Conservation (phyloP, 2,329 filamentous ascomycete species). For the Talaromyces sp. region DNA sequence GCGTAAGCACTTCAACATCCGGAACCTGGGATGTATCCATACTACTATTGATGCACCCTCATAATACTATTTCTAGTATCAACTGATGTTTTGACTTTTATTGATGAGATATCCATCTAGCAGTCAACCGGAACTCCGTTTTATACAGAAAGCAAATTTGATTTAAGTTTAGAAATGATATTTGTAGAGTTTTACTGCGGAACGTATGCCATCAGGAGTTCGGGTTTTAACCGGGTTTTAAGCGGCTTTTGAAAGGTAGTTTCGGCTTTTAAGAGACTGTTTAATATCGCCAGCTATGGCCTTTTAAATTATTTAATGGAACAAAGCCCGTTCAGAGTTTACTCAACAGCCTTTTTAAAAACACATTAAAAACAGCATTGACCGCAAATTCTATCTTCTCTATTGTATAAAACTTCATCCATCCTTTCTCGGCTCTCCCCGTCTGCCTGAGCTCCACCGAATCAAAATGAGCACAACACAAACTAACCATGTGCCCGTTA, state of each 20-base stretch:
- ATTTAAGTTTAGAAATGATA: not conserved
- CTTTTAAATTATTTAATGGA: not conserved
- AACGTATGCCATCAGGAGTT: not conserved
- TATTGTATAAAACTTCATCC: not conserved
- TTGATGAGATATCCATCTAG: not conserved
- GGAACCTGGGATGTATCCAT: no score
- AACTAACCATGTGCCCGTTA: slow-evolving; percentile 4
- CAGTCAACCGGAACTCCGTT: not conserved
- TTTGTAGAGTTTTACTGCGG: not conserved
- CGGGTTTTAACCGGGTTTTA: not conserved
- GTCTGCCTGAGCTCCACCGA: not conserved
- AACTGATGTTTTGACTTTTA: not conserved
- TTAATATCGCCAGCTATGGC: not conserved
- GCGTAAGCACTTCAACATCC: no score
- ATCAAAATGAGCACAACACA: not conserved
- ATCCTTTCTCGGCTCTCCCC: not conserved
- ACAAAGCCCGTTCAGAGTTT: not conserved
- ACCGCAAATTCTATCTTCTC: not conserved
- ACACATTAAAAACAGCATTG: no score
- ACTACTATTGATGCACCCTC: not conserved
- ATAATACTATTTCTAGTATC: no score
- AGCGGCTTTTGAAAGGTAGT: not conserved
- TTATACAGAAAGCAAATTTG: not conserved
- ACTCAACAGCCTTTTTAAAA: not conserved
- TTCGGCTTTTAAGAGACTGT: not conserved